phyloP scores from a whole-genome alignment of 306 rosid species.

The Glycine soja region DNA sequence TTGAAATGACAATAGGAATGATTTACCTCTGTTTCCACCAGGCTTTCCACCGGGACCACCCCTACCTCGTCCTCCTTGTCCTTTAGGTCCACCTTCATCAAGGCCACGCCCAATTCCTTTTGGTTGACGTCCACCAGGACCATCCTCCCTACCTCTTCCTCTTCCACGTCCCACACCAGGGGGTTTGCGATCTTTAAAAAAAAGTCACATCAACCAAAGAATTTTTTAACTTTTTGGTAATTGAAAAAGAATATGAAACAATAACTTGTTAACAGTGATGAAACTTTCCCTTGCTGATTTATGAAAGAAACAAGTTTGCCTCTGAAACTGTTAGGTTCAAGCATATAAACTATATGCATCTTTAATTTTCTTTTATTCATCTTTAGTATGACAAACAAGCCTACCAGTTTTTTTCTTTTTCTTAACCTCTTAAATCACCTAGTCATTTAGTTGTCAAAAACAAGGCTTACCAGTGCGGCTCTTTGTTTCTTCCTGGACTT shows the following conservation, averaged over 20 bases:
- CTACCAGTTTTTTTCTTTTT: too few relatives aligned
- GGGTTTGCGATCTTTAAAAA: constrained; percentile 83
- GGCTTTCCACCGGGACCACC: constrained; percentile 83
- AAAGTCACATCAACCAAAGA: neutral
- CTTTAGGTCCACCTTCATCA: constrained; percentile 84
- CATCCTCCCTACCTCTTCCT: constrained; percentile 95
- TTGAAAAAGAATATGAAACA: too few relatives aligned
- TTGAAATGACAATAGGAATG: constrained; percentile 30
- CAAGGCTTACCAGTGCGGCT: constrained; percentile 74
- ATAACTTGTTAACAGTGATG: neutral
- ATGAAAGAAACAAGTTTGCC: neutral
- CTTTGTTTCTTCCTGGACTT: constrained; percentile 99
- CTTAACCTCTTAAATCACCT: too few relatives aligned
- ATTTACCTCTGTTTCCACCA: constrained; percentile 85
- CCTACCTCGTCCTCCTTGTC: constrained; percentile 88
- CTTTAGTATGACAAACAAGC: too few relatives aligned
- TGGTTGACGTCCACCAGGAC: constrained; percentile 75
- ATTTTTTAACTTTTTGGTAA: neutral
- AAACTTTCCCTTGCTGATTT: neutral
- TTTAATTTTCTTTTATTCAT: neutral
- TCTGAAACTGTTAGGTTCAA: constrained; percentile 15
- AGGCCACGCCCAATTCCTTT: constrained; percentile 95
- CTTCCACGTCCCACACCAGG: constrained; percentile 99
- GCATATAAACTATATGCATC: constrained; percentile 1
- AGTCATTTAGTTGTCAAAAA: neutral